Base-by-base conservation (phyloP, 2,329 filamentous ascomycete species). In the Colletotrichum aenigma region DNA sequence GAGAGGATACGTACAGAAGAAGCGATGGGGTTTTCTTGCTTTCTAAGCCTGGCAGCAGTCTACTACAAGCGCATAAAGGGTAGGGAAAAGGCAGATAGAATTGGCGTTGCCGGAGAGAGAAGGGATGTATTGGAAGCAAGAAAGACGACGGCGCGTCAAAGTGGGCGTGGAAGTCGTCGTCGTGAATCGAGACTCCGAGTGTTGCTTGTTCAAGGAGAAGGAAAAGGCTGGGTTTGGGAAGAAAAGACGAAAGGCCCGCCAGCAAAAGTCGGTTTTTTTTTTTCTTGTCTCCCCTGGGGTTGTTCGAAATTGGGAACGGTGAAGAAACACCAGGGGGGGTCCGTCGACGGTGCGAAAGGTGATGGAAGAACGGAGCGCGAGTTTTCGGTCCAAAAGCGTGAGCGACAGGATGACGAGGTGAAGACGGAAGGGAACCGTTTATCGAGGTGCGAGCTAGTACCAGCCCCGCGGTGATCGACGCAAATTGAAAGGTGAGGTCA, bases 381-480 rank as follows among this genome's bases (percentile, higher is more conserved):
- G 43, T 32, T 43, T 48, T 61, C 30, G 43, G 58, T 34, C 30
- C 18, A 36, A 30, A 21, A 56, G 67, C 30, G 38, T 68, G 61
- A 56, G 60, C 5, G 28, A 36, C 73, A 36, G 56, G 65, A 64
- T 32, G 30, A 58, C n/a, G 32, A 60, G 26, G 34, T 43, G 61
- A 43, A 64, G 55, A 69, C 66, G 66, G 66, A 69, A 30, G 34
- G 24, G 26, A 61, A 69, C 66, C 66, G 66, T 74, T 76, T 34
- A 24, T 34, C 38, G 73, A 62, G 24, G 21, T 24, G 62, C 7
- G 56, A 65, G 32, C n/a, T 52, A 43, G 36, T 58, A 55, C n/a
- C 36, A 76, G 74, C 74, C 74, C 74, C 74, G 74, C 74, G 74
- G 74, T 76, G 65, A 76, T 76, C 70, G 74, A 65, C 56, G 70